phyloP scores from a whole-genome alignment of 2,329 filamentous ascomycete species.

The Fusarium bactridioides region DNA sequence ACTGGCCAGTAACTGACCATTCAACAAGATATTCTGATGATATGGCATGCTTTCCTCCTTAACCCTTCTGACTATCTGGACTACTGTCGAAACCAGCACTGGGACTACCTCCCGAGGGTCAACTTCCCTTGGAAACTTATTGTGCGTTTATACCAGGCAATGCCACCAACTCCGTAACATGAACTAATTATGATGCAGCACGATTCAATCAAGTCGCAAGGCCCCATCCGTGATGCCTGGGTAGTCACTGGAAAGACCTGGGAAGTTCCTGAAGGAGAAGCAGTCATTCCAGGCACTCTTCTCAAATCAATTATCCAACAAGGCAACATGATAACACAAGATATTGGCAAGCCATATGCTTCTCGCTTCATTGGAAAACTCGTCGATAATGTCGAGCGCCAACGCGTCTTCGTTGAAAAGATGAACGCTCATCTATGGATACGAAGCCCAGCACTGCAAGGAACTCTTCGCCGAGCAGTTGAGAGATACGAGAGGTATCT shows the following conservation, averaged over 20 bases:
- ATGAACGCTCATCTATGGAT: constrained; percentile 51
- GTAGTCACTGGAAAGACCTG: not conserved
- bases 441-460: constrained; percentile 44
- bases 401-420: constrained; percentile 49
- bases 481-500: constrained; percentile 50
- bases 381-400: constrained; percentile 39
- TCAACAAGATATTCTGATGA: constrained; percentile 25
- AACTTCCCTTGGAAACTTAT: constrained; percentile 28
- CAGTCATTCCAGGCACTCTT: not conserved
- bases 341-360: not conserved
- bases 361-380: not conserved
- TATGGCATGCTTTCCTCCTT: constrained; percentile 34
- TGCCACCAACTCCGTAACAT: too few relatives aligned
- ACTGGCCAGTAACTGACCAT: not conserved
- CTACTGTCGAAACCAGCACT: not conserved
- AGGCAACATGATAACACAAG: not conserved
- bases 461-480: constrained; percentile 47
- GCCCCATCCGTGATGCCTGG: constrained; percentile 18
- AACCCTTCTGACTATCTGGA: constrained; percentile 23
- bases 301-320: not conserved
- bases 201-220: constrained; percentile 22
- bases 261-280: not conserved
- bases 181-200: constrained; percentile 15
- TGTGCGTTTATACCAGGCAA: not conserved
- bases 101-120: constrained; percentile 2